Conservation (phyloP, 306 rosid species). For the Gillenia trifoliata region DNA sequence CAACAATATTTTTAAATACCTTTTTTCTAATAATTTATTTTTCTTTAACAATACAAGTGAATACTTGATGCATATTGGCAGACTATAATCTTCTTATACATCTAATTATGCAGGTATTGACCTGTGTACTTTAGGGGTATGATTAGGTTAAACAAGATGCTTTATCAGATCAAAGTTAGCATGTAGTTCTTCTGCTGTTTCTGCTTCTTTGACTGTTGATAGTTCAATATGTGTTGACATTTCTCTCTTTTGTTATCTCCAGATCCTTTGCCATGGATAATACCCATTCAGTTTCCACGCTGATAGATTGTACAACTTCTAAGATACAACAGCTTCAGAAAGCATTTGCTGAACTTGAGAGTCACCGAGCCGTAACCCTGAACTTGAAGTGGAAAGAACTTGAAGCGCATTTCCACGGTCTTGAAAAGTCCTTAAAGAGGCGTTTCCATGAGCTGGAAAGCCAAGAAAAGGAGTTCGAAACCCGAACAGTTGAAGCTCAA, state of each 20-base stretch:
- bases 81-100: neutral
- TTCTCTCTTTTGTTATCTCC: conserved; percentile 16
- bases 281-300: conserved; percentile 55
- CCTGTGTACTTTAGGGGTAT: neutral
- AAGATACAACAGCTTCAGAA: conserved; percentile 95
- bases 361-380: conserved; percentile 80
- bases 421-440: conserved; percentile 94
- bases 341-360: conserved; percentile 99
- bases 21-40: neutral
- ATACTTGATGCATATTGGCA: neutral
- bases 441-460: conserved; percentile 95
- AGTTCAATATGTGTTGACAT: neutral
- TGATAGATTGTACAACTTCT: conserved; percentile 79
- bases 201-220: neutral
- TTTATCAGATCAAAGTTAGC: neutral
- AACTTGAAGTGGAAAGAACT: conserved; percentile 97
- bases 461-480: conserved; percentile 87
- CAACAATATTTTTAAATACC: neutral
- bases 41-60: neutral
- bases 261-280: conserved; percentile 81
- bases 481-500: conserved; percentile 59
- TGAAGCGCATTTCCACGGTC: conserved; percentile 94
- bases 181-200: neutral
- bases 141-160: neutral
- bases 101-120: neutral